A percentile compares a stretch with the other conserved stretches of the same genome.
Conservation (phyloP, 345 rosid species). For the Syzygium jambos region DNA sequence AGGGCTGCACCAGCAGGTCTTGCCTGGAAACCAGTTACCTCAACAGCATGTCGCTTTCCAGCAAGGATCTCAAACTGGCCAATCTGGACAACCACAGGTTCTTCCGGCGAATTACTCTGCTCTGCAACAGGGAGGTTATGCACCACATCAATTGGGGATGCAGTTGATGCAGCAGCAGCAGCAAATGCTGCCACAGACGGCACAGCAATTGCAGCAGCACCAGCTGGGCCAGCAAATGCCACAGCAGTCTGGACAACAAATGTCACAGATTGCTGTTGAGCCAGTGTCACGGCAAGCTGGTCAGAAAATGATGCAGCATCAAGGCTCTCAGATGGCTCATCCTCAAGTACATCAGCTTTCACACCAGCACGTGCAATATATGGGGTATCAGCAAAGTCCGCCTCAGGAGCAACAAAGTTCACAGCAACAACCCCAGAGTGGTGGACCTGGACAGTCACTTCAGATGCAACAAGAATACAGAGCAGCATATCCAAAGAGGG, state of each 20-base stretch:
- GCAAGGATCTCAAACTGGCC: conserved; percentile 12
- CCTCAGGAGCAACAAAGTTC: conserved; percentile 37
- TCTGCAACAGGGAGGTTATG: conserved; percentile 44
- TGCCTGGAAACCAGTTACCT: conserved; percentile 32
- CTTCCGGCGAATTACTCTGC: conserved; percentile 29
- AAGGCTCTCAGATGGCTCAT: conserved; percentile 28
- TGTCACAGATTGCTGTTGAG: conserved; percentile 37
- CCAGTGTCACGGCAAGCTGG: conserved; percentile 39
- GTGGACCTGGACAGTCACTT: conserved; percentile 48
- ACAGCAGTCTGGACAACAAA: conserved; percentile 34
- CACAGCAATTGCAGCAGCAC: conserved; percentile 36
- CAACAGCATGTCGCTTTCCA: conserved; percentile 30
- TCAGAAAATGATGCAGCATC: conserved; percentile 31
- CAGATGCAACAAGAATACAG: conserved; percentile 43
- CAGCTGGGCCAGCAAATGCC: conserved; percentile 34
- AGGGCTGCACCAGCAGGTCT: conserved; percentile 26
- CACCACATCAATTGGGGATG: conserved; percentile 37
- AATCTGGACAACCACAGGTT: conserved; percentile 20
- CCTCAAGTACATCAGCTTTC: conserved; percentile 47
- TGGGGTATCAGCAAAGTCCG: conserved; percentile 47
- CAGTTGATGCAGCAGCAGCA: conserved; percentile 57
- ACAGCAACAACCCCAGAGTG: conserved; percentile 40
- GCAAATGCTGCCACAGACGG: conserved; percentile 35
- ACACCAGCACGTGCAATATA: conserved; percentile 48
- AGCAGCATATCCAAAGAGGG: conserved; percentile 34